Evolutionary conservation across 108 stramenopile genomes (phyloP), one percentile per base, ranked within the genome.

Genomic region (Schizochytrium sp.): DNA sequence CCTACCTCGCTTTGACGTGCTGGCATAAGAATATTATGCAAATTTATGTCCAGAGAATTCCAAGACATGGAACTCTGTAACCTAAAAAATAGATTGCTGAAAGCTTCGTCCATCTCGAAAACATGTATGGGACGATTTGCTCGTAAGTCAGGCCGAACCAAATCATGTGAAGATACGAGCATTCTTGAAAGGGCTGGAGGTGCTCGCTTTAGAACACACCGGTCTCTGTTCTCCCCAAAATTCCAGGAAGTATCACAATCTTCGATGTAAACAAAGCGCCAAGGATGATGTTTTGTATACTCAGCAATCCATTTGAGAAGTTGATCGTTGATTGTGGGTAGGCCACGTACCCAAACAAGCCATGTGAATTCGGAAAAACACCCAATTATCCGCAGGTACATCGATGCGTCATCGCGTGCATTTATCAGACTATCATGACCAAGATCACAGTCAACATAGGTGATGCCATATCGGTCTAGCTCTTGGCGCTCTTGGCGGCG

Each of bases 201-300:
- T 53, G 73, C 73, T 83, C 73, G 5, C 19, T 46, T 83, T 7
- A 83, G 73, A 8, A 83, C 73, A 53, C 73, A 83, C 4, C 73
- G 73, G 46, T 83, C 73, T n/a, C 73, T 46, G n/a, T 83, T 83
- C 73, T 83, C 73, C 50, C 73, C 73, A 83, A 83, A 83, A 53
- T 83, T 83, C 73, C 73, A 83, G 4, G 73, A 83, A 7, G 73
- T 83, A 53, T 83, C 73, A 7, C 13, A 19, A 10, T 83, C 73
- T 53, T 83, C 73, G 73, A 83, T 46, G 73, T 83, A 83, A 0
- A 83, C 73, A n/a, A 83, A 83, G 10, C 73, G 5, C 73, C 73
- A 83, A 8, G 73, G 73, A 53, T 83, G 73, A 2, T 83, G 19
- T 53, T 83, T 83, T 28, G 73, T 19, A 53, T 83, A 83, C 73